phyloP scores from a whole-genome alignment of 495 filamentous ascomycete species.

The Aspergillus indologenus region DNA sequence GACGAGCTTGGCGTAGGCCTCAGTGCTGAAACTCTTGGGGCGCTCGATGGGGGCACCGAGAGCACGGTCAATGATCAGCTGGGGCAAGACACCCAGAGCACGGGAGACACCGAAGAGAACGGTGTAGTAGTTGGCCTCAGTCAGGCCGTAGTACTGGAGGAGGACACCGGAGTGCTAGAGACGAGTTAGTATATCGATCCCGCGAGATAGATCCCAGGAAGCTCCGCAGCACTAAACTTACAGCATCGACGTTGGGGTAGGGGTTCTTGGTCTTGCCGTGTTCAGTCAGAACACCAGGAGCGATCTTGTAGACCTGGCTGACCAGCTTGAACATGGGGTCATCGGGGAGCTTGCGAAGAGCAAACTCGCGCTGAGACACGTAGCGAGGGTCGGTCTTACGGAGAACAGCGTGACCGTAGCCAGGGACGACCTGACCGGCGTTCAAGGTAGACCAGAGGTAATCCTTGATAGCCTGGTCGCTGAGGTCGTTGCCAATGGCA shows the following conservation, averaged over 20 bases:
- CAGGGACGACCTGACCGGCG: conserved; percentile 89
- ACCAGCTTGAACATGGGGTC: conserved; percentile 99
- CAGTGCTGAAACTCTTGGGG: conserved; percentile 96
- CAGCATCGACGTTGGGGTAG: conserved; percentile 68
- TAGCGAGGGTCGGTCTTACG: conserved; percentile 99
- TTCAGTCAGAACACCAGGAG: conserved; percentile 93
- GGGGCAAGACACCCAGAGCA: conserved; percentile 95
- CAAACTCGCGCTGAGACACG: conserved; percentile 94
- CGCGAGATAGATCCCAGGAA: neutral
- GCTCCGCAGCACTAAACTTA: conserved; percentile 38
- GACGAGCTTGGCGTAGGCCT: conserved; percentile 92
- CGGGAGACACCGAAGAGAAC: conserved; percentile 98
- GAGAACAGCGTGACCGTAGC: conserved; percentile 97
- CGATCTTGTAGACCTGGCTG: conserved; percentile 99
- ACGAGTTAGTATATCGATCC: conserved; percentile 21
- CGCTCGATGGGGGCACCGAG: conserved; percentile 68
- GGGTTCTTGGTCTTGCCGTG: conserved; percentile 99
- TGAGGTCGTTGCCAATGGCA: conserved; percentile 85
- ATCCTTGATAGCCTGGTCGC: conserved; percentile 90
- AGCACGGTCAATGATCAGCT: conserved; percentile 99
- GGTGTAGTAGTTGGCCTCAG: conserved; percentile 99
- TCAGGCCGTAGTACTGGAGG: conserved; percentile 98
- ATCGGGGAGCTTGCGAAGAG: conserved; percentile 84
- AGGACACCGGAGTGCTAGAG: conserved; percentile 88
- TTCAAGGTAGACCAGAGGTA: conserved; percentile 99